Evolutionary conservation across 2,329 filamentous ascomycete genomes (phyloP).

Genomic region (Arthroderma uncinatum): DNA sequence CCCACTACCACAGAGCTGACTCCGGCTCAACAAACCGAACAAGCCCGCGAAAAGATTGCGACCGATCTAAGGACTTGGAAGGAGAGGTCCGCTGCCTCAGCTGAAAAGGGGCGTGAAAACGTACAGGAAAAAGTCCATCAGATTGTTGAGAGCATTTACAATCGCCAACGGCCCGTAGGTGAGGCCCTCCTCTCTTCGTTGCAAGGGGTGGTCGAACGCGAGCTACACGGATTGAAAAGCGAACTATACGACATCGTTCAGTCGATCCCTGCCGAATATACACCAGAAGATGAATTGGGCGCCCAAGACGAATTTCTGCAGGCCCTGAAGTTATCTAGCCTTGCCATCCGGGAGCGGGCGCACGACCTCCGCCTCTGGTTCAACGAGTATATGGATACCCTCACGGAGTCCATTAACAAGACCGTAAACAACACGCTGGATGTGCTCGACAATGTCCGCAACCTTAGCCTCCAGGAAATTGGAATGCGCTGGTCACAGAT

Average conservation of each 20-base stretch:
- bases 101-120: constrained; percentile 68
- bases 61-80: constrained; percentile 73
- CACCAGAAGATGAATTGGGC: constrained; percentile 41
- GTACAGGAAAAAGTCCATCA: constrained; percentile 53
- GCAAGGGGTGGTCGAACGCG: constrained; percentile 52
- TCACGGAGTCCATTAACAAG: constrained; percentile 55
- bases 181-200: constrained; percentile 53
- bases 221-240: constrained; percentile 54
- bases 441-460: constrained; percentile 70
- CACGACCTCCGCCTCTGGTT: constrained; percentile 69
- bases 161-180: constrained; percentile 49
- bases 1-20: constrained; percentile 20
- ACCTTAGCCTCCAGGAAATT: constrained; percentile 78
- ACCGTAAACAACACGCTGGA: constrained; percentile 71
- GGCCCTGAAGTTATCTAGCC: constrained; percentile 55
- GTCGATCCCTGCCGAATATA: constrained; percentile 48
- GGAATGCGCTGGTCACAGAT: constrained; percentile 93
- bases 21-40: constrained; percentile 27
- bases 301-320: constrained; percentile 43
- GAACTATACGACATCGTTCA: constrained; percentile 49
- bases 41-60: constrained; percentile 50
- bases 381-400: constrained; percentile 57
- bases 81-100: constrained; percentile 72
- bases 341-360: constrained; percentile 64
- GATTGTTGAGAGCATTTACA: constrained; percentile 60